phyloP scores from a whole-genome alignment of 2,329 filamentous ascomycete species.

The Dothidotthia symphoricarpi region DNA sequence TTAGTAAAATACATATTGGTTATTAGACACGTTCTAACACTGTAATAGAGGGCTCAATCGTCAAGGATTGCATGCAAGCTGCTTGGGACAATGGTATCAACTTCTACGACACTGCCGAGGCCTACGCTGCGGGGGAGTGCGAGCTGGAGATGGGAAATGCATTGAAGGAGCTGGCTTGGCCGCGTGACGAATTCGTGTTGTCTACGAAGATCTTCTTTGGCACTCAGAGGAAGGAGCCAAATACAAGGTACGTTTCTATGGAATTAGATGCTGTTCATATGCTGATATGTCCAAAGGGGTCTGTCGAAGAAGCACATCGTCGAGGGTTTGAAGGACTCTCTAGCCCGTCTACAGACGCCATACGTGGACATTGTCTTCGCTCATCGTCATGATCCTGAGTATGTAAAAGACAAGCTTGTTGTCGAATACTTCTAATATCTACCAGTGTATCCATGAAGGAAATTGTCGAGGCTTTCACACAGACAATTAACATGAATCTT shows the following conservation, averaged over 20 bases:
- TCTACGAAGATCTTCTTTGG: slow-evolving; percentile 51
- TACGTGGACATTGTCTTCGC: slow-evolving; percentile 67
- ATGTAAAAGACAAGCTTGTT: slow-evolving; percentile 3
- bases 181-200: slow-evolving; percentile 40
- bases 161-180: slow-evolving; percentile 50
- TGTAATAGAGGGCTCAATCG: slow-evolving; percentile 37
- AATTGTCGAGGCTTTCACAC: slow-evolving; percentile 57
- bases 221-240: slow-evolving; percentile 58
- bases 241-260: slow-evolving; percentile 45
- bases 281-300: slow-evolving; percentile 38
- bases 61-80: slow-evolving; percentile 52
- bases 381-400: slow-evolving; percentile 57
- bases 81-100: slow-evolving; percentile 53
- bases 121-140: slow-evolving; percentile 59
- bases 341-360: slow-evolving; percentile 60
- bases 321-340: slow-evolving; percentile 59
- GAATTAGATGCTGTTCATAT: slow-evolving; percentile 15
- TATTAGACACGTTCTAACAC: too few species aligned
- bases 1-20: too few species aligned
- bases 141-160: slow-evolving; percentile 59
- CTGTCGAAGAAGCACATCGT: slow-evolving; percentile 53
- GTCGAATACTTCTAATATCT: slow-evolving; percentile 7
- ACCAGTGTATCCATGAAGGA: slow-evolving; percentile 60
- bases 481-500: slow-evolving; percentile 54
- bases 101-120: slow-evolving; percentile 53